These are phyloP conservation scores for Colletotrichum neosansevieriae DNA, from an alignment of 2,329 filamentous ascomycete genomes.

Conservation along the genomic window DNA sequence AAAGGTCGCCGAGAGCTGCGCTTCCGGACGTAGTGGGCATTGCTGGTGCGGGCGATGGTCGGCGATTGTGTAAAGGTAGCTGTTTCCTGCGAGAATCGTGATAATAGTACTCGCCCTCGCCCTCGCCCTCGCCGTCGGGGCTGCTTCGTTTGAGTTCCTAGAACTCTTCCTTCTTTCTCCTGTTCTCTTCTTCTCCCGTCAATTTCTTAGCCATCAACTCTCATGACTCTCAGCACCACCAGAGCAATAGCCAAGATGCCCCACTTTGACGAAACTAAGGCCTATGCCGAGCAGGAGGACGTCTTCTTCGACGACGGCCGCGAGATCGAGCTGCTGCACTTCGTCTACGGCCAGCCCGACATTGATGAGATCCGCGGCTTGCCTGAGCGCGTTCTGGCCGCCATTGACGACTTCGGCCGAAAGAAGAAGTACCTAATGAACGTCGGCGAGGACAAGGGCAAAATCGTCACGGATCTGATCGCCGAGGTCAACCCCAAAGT, in stretches of 20 bases:
- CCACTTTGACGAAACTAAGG: slow-evolving; percentile 52
- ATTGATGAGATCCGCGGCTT: slow-evolving; percentile 73
- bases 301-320: slow-evolving; percentile 75
- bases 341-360: slow-evolving; percentile 71
- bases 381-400: slow-evolving; percentile 72
- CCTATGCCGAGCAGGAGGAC: slow-evolving; percentile 57
- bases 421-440: slow-evolving; percentile 83
- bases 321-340: slow-evolving; percentile 79
- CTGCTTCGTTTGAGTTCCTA: not conserved
- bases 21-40: slow-evolving; percentile 22
- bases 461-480: slow-evolving; percentile 77
- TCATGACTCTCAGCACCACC: not conserved
- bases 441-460: slow-evolving; percentile 80
- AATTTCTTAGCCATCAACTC: not conserved
- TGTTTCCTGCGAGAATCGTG: slow-evolving; percentile 18
- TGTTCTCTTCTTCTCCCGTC: not conserved
- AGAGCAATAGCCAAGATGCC: slow-evolving; percentile 11
- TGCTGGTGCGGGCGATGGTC: slow-evolving; percentile 11
- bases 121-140: not conserved
- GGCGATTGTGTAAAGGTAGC: slow-evolving; percentile 41
- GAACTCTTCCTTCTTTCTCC: not conserved
- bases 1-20: slow-evolving; percentile 33
- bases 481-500: slow-evolving; percentile 71
- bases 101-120: slow-evolving; percentile 12
- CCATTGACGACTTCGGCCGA: slow-evolving; percentile 75